Evolutionary conservation across 495 filamentous ascomycete species (phyloP), one percentile per base, ranked within the genome.

Genomic region (Physcia stellaris): DNA sequence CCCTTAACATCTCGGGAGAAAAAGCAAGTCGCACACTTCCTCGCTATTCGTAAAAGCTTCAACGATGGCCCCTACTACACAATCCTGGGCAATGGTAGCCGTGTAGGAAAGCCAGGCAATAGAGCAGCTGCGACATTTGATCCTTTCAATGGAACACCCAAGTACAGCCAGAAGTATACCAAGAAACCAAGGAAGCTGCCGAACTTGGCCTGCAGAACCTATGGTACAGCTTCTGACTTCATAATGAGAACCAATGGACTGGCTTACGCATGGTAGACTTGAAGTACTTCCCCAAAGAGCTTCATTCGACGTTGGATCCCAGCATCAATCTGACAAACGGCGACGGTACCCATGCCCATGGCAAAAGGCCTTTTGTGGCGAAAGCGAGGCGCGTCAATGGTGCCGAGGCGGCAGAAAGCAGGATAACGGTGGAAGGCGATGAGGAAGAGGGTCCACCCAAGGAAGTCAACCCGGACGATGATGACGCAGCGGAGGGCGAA

Each of bases 11-110:
- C 26, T 9, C 17, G 19, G 5, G 61, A 63, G 42, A 49, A 48
- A 31, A 39, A 37, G 6, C 40, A 45, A 39, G 58, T 74, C 20
- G 55, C 68, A 23, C 48, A 54, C 29, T 69, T 69, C 47, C 63
- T 67, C 4, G 37, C 45, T 1, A 52, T 75, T 2, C 70, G 73
- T 29, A 66, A 68, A 32, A 56, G 53, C 21, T 63, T 69, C 41
- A 71, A 71, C 40, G 68, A 73, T 18, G 70, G 72, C 1, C 70
- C 73, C 2, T 62, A 65, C 36, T 78, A 75, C 55, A 72, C 70
- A 0, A 60, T 73, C 6, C 57, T 77, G 1, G 61, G 67, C 39
- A 59, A 62, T 13, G 60, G 63, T 12, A 52, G 54, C 6, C 58
- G 63, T 3, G 56, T 56, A 1, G 62, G 59, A 0, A 66, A 61